phyloP scores from a whole-genome alignment of 108 stramenopile species.

The Chaetoceros muelleri region DNA sequence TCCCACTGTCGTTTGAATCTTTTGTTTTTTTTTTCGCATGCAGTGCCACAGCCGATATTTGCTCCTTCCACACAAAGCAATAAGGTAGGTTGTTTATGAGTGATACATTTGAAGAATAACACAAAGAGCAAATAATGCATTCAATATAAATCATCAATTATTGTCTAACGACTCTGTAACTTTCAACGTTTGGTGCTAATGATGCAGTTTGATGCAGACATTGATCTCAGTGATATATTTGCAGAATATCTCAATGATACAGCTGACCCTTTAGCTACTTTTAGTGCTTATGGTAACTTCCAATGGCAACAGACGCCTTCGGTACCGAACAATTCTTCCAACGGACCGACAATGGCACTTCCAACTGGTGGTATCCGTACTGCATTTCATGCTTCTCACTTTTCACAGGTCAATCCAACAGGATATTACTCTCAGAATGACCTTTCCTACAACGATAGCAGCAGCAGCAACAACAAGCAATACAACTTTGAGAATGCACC shows the following conservation, averaged over 20 bases:
- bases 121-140: too few relatives aligned
- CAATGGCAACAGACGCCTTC: conserved; percentile 8
- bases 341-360: conserved; percentile 4
- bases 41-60: too few relatives aligned
- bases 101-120: too few relatives aligned
- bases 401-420: conserved; percentile 2
- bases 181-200: too few relatives aligned
- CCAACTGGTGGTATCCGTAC: conserved; percentile 59
- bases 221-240: conserved; percentile 63
- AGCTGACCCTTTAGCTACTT: conserved; percentile 28
- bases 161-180: too few relatives aligned
- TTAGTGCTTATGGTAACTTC: background rate
- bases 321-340: background rate
- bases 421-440: background rate
- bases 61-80: too few relatives aligned
- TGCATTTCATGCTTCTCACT: conserved; percentile 30
- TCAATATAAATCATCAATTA: too few relatives aligned
- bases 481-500: background rate
- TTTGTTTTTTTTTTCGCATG: too few relatives aligned
- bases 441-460: conserved; percentile 8
- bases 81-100: too few relatives aligned
- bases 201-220: conserved; percentile 26
- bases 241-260: conserved; percentile 51
- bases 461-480: background rate
- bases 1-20: too few relatives aligned